Evolutionary conservation across 2,329 filamentous ascomycete species (phyloP), one percentile per base, ranked within the genome.

Genomic region (Eurotiales sp.): DNA sequence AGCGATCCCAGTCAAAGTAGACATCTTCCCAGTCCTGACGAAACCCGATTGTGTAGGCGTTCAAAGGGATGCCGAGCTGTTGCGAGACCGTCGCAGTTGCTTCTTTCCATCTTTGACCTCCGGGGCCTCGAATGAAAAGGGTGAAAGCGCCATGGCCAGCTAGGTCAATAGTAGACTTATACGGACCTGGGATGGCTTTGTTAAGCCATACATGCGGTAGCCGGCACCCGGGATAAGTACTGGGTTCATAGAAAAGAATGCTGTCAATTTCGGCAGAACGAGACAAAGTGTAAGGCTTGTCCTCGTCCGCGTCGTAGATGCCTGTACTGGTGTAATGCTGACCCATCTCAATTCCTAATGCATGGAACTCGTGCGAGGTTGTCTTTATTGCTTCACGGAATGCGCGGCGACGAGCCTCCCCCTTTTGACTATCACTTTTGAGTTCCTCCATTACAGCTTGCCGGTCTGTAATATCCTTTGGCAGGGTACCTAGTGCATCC

Each of bases 161-260:
- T 1, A 86, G 64, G 61, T 86, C 83, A 41, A 81, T 76, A 0
- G 81, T 85, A 1, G 80, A 84, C 15, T 80, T 65, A 12, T 67
- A 66, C 47, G 72, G 60, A 8, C 66, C 65, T 0, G 80, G 76
- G 10, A 71, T 58, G 6, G 69, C 58, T 17, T 71, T 72, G 64
- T 82, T 79, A 14, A 86, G 66, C 83, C 83, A 86, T 0, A 73
- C 82, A 63, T 87, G 83, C 4, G 84, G 83, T 19, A 85, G 64
- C 2, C 82, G 71, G 25, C 72, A 71, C 7, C 83, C 84, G 0
- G 83, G 83, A 57, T 77, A 82, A 2, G 83, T 85, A 45, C 64
- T 75, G 32, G 72, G 69, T 29, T 70, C 63, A 55, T 78, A 68
- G 34, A 75, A 60, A 11, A 74, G 59, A 4, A 77, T 69, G 0